Evolutionary conservation across 1,284 basidiomycete genomes (phyloP).

Genomic region (Malassezia pachydermatis): DNA sequence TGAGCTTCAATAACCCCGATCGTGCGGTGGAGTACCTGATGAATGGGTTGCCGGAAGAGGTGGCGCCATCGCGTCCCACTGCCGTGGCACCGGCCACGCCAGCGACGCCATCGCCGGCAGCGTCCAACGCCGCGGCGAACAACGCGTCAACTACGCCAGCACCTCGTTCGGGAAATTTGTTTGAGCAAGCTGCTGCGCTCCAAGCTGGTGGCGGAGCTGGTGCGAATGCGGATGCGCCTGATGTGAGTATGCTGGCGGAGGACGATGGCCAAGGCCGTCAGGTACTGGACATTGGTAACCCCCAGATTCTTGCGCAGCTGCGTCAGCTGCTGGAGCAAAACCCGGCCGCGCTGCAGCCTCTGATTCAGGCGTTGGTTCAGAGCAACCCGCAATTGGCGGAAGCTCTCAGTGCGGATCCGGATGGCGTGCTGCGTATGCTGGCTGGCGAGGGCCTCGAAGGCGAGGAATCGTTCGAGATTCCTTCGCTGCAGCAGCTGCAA

Average conservation of each 20-base stretch:
- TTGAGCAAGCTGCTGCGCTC: conserved; percentile 48
- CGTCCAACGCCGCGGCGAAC: conserved; percentile 34
- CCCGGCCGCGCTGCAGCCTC: conserved; percentile 42
- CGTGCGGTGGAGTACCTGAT: conserved; percentile 95
- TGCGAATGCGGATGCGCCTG: conserved; percentile 9
- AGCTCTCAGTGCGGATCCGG: conserved; percentile 40
- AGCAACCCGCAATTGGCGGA: conserved; percentile 44
- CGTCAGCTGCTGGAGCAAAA: conserved; percentile 41
- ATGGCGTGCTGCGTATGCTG: conserved; percentile 40
- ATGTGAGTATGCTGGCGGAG: conserved; percentile 27
- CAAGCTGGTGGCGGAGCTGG: conserved; percentile 24
- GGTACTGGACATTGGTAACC: conserved; percentile 43
- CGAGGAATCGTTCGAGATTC: conserved; percentile 34
- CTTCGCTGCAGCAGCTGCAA: conserved; percentile 30
- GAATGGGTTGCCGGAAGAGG: conserved; percentile 62
- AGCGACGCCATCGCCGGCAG: conserved; percentile 51
- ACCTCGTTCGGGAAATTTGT: conserved; percentile 46
- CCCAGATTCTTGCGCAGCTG: conserved; percentile 42
- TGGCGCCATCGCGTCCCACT: not conserved
- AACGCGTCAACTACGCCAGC: conserved; percentile 25
- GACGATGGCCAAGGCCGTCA: conserved; percentile 39
- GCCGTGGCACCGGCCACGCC: conserved; percentile 55
- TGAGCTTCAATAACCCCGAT: conserved; percentile 96
- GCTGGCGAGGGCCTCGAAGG: conserved; percentile 27
- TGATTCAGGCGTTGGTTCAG: conserved; percentile 45